A percentile compares a stretch with the other conserved stretches of the same genome.
Evolutionary conservation across 192 early-diverging fungal species (phyloP).

Genomic region (Coemansia sp.): DNA sequence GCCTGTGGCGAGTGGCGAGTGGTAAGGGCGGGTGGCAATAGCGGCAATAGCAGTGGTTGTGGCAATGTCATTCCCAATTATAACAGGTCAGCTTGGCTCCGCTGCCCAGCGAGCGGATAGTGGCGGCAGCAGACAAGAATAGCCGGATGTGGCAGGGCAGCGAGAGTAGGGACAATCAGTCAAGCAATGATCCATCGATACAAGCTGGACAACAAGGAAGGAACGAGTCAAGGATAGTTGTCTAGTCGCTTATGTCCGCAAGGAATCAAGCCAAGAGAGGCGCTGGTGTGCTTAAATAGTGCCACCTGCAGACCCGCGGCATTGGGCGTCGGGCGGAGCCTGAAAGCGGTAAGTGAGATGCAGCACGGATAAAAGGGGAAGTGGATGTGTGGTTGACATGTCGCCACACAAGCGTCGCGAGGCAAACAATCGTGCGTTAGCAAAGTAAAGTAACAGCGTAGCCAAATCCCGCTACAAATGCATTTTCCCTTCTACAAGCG

Average conservation of each 20-base stretch:
- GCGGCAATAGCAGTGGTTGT: not conserved
- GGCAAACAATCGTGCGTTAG: not conserved
- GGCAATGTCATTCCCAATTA: not conserved
- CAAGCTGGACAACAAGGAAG: slow-evolving; percentile 4
- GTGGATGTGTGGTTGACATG: not conserved
- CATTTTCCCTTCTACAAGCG: no score
- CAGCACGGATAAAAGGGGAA: not conserved
- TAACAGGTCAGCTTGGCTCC: not conserved
- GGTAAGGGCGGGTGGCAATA: not conserved
- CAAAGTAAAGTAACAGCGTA: not conserved
- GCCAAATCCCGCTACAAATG: not conserved
- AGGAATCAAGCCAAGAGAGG: slow-evolving; percentile 1
- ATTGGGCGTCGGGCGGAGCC: not conserved
- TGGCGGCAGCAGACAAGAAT: slow-evolving; percentile 5
- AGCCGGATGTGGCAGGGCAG: slow-evolving; percentile 14
- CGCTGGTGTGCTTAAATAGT: slow-evolving; percentile 11
- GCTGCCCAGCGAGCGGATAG: not conserved
- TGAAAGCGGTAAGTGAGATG: not conserved
- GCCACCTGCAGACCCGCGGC: not conserved
- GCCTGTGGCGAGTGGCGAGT: slow-evolving; percentile 1
- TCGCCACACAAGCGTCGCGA: not conserved
- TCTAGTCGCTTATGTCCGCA: not conserved
- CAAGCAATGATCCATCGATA: slow-evolving; percentile 38
- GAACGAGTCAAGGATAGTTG: slow-evolving; percentile 14
- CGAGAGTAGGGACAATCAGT: slow-evolving; percentile 23